phyloP scores from a whole-genome alignment of 805 yeast genomes.

The Zygoascus biomembranicola region DNA sequence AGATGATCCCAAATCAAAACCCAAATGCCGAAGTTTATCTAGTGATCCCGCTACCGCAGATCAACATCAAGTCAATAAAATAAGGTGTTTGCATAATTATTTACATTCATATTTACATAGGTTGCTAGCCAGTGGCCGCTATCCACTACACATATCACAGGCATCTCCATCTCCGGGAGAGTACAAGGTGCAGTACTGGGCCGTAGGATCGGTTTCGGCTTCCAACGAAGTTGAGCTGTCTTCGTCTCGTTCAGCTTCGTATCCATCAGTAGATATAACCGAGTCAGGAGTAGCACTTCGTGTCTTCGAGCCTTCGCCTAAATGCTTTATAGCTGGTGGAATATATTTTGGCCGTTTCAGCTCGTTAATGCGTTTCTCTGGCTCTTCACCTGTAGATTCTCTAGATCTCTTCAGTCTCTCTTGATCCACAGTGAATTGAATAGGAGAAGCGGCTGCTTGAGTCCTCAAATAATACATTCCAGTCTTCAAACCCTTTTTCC shows the following conservation, averaged over 20 bases:
- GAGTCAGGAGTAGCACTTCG: neutral
- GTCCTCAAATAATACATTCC: constrained; percentile 98
- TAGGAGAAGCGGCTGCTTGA: constrained; percentile 95
- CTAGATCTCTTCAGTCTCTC: constrained; percentile 29
- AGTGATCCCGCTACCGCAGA: too few species aligned
- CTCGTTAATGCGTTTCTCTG: neutral
- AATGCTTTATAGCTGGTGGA: neutral
- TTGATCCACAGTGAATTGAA: constrained; percentile 75
- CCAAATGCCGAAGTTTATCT: too few species aligned
- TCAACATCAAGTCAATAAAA: too few species aligned
- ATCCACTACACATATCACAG: neutral
- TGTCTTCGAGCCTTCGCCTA: neutral
- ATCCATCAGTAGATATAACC: neutral
- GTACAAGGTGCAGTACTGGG: neutral
- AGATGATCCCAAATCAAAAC: too few species aligned
- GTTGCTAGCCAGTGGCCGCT: too few species aligned
- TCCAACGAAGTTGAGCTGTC: neutral
- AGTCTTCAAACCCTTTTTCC: constrained; percentile 97
- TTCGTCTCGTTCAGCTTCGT: neutral
- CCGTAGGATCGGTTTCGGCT: neutral
- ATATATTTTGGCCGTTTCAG: constrained; percentile 3
- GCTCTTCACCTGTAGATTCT: neutral
- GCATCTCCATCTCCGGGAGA: neutral
- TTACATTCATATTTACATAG: neutral
- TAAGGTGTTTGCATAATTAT: neutral